phyloP scores from a whole-genome alignment of 176 grass and related monocot genomes.

The Aegilops umbellulata region DNA sequence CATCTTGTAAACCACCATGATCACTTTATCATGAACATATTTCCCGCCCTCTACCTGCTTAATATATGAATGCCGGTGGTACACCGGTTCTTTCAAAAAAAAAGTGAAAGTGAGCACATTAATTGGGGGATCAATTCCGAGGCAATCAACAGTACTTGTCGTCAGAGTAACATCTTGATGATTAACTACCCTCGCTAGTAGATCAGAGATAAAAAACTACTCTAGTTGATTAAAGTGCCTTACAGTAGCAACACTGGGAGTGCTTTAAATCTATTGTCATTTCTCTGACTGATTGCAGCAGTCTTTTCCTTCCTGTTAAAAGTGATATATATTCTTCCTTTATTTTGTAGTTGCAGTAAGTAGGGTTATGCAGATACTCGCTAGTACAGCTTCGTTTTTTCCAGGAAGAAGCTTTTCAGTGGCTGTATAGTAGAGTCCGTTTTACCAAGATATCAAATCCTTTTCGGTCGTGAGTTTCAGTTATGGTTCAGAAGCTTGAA shows the following conservation, averaged over 20 bases:
- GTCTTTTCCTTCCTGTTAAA: not conserved
- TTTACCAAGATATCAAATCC: no score
- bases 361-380: not conserved
- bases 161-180: constrained; percentile 78
- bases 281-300: not conserved
- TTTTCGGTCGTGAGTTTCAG: not conserved
- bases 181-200: constrained; percentile 62
- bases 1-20: no score
- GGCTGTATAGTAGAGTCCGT: no score
- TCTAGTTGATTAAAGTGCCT: constrained; percentile 8
- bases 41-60: no score
- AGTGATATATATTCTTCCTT: not conserved
- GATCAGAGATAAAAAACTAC: not conserved
- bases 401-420: no score
- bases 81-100: no score
- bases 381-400: not conserved
- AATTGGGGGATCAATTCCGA: constrained; percentile 64
- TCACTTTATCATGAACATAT: no score
- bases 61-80: no score
- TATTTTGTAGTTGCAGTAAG: not conserved
- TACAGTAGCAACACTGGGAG: not conserved
- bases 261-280: not conserved
- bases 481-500: constrained; percentile 68
- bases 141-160: constrained; percentile 69
- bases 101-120: constrained; percentile 73